Evolutionary conservation across 495 filamentous ascomycete species (phyloP).

Genomic region (Hypoxylon fragiforme): DNA sequence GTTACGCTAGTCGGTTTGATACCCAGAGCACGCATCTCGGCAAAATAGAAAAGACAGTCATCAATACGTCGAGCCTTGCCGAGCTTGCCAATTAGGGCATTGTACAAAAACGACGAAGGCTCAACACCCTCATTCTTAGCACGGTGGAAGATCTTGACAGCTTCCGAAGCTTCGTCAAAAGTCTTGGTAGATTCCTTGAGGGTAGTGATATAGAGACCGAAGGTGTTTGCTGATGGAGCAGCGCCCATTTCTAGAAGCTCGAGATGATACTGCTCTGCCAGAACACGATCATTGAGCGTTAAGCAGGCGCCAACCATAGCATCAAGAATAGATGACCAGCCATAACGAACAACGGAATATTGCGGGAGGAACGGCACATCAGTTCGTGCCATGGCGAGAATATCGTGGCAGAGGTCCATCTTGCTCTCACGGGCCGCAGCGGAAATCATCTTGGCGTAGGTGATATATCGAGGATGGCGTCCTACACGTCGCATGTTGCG

Average conservation of each 20-base stretch:
- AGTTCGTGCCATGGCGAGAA: conserved; percentile 80
- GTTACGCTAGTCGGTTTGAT: conserved; percentile 97
- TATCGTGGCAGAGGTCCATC: conserved; percentile 78
- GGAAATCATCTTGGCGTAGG: conserved; percentile 91
- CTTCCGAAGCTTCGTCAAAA: conserved; percentile 95
- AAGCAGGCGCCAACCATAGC: conserved; percentile 95
- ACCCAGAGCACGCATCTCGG: conserved; percentile 89
- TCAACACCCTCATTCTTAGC: conserved; percentile 93
- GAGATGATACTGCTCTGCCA: conserved; percentile 85
- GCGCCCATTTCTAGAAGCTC: conserved; percentile 85
- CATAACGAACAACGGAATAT: conserved; percentile 83
- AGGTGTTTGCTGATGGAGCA: conserved; percentile 94
- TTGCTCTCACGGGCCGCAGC: conserved; percentile 82
- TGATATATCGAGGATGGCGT: conserved; percentile 90
- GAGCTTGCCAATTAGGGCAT: conserved; percentile 96
- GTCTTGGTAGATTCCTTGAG: conserved; percentile 95
- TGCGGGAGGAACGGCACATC: conserved; percentile 84
- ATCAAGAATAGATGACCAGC: conserved; percentile 93
- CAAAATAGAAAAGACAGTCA: conserved; percentile 96
- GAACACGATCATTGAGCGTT: conserved; percentile 73
- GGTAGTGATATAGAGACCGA: conserved; percentile 96
- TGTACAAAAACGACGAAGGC: conserved; percentile 96
- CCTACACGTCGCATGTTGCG: conserved; percentile 91
- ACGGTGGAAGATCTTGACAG: conserved; percentile 93
- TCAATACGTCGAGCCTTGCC: conserved; percentile 97